These are phyloP conservation scores for Linnemannia hyalina DNA, from an alignment of 192 early-diverging fungal genomes.

Conservation along the genomic window DNA sequence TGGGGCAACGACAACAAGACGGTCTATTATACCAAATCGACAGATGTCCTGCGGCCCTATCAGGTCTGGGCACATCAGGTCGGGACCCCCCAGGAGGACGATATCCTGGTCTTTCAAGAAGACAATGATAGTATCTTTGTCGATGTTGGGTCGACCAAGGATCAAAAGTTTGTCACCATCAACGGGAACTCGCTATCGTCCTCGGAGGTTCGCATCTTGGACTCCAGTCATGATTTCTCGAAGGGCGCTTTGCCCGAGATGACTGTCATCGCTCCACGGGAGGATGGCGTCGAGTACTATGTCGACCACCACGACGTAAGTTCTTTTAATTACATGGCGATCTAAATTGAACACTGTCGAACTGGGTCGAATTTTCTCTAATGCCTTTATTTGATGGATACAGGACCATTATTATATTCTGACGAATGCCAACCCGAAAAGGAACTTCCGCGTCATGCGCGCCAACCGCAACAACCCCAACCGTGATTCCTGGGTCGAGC, in stretches of 20 bases:
- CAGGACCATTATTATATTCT: conserved; percentile 65
- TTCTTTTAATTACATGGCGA: not conserved
- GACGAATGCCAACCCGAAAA: conserved; percentile 64
- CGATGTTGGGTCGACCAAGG: conserved; percentile 82
- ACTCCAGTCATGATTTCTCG: conserved; percentile 61
- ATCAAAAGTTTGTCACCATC: conserved; percentile 74
- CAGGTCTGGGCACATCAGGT: conserved; percentile 69
- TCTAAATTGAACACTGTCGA: not conserved
- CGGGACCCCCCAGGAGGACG: conserved; percentile 61
- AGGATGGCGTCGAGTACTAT: conserved; percentile 76
- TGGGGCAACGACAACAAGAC: conserved; percentile 70
- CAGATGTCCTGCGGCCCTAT: conserved; percentile 76
- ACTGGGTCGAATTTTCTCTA: not conserved
- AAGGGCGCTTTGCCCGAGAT: conserved; percentile 44
- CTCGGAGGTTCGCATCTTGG: conserved; percentile 74
- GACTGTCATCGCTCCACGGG: conserved; percentile 67
- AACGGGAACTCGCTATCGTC: conserved; percentile 80
- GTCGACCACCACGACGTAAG: conserved; percentile 80
- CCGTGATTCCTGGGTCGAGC: conserved; percentile 68
- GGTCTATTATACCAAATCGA: conserved; percentile 78
- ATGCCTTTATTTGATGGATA: not conserved
- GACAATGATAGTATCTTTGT: conserved; percentile 76
- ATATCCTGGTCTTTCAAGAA: conserved; percentile 74
- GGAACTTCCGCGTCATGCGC: conserved; percentile 74
- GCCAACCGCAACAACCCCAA: conserved; percentile 54